phyloP scores from a whole-genome alignment of 352 stramenopile genomes.

The Pythium monospermum region DNA sequence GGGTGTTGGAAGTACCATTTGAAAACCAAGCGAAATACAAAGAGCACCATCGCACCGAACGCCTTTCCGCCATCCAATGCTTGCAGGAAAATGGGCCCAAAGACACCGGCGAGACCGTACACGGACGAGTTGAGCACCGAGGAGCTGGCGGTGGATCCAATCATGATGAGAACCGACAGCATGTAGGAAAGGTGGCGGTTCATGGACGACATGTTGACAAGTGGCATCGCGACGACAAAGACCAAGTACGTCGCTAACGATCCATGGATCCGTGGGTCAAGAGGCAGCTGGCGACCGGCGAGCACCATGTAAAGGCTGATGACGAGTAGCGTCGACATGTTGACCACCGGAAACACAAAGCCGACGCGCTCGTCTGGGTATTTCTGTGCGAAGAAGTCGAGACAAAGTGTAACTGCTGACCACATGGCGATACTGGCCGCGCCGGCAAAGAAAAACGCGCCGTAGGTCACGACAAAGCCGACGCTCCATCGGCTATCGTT shows the following conservation, averaged over 20 bases:
- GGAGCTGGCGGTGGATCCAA: slow-evolving; percentile 57
- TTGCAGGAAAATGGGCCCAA: slow-evolving; percentile 71
- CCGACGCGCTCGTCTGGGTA: slow-evolving; percentile 62
- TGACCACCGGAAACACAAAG: slow-evolving; percentile 80
- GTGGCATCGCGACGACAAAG: slow-evolving; percentile 52
- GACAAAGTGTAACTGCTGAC: slow-evolving; percentile 69
- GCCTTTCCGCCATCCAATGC: slow-evolving; percentile 76
- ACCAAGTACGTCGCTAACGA: slow-evolving; percentile 47
- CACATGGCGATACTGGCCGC: slow-evolving; percentile 71
- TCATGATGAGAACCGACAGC: slow-evolving; percentile 52
- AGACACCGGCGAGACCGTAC: slow-evolving; percentile 75
- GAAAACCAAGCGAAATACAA: slow-evolving; percentile 48
- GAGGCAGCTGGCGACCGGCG: slow-evolving; percentile 50
- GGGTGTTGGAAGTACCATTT: slow-evolving; percentile 41
- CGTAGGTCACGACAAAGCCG: slow-evolving; percentile 63
- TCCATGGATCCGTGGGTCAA: slow-evolving; percentile 51
- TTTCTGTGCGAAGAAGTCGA: slow-evolving; percentile 62
- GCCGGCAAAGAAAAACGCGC: slow-evolving; percentile 70
- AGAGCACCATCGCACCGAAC: slow-evolving; percentile 68
- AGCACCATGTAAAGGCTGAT: slow-evolving; percentile 82
- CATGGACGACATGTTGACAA: slow-evolving; percentile 55
- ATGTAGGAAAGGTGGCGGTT: slow-evolving; percentile 41
- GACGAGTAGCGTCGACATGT: slow-evolving; percentile 78
- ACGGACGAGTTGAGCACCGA: slow-evolving; percentile 68
- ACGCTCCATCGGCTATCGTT: slow-evolving; percentile 13